Base-by-base conservation (phyloP, 192 early-diverging fungal genomes). In the Rhizophagus clarus region DNA sequence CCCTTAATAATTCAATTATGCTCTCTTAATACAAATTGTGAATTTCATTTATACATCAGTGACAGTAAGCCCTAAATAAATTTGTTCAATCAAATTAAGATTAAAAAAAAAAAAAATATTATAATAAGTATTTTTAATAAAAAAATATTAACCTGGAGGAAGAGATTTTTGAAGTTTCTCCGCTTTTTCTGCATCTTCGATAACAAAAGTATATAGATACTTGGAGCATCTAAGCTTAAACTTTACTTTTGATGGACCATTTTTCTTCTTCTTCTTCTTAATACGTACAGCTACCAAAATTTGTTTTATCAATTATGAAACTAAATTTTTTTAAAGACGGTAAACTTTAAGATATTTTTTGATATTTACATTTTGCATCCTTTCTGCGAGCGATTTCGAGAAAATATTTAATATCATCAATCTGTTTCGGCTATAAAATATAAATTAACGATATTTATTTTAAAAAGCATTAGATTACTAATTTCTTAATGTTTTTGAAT, bases 261-360 rank as follows among this genome's bases (percentile, higher is more conserved):
- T 96, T 93, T 97, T 97, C 95, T 98, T 97, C 95, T 98, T 98
- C 86, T 92, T 96, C 93, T 97, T 97, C 95, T 98, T 98, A 87
- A 99, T 94, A 87, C 93, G 93, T 79, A 96, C 93, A 84, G 92
- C 88, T 90, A 83, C 34, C 76, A 42, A 67, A 79, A 14, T 73
- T 29, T 64, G 4, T 17, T 26, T 68, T 69, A 69, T 24, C 20
- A 17, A 47, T 42, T n/a, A 69, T 29, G 7, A 20, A 40, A 37
- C 14, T 0, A 40, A 64, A 26, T 37, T 20, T 42, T 37, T 9
- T 12, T n/a, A 29, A 24, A 63, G 42, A n/a, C 64, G 24, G 5
- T 29, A 66, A 78, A 68, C 40, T 40, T 40, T 7, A 40, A 9
- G 26, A 66, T 24, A 34, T 12, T 40, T 40, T 7, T 8, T 0